Base-by-base conservation (phyloP, 176 grass and related monocot species). In the Ensete ventricosum region DNA sequence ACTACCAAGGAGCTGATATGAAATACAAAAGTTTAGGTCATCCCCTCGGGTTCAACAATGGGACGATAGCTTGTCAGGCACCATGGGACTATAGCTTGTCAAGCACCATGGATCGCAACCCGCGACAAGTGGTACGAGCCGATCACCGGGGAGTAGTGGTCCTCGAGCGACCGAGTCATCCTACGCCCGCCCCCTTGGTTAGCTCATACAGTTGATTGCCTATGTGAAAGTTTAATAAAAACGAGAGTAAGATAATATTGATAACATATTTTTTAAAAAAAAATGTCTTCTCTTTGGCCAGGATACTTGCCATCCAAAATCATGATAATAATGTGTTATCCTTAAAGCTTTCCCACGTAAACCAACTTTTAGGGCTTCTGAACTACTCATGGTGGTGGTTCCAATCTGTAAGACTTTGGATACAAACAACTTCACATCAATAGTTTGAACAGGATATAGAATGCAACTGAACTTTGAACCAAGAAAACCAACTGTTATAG, bases 311-410 rank as follows among this genome's bases (percentile, higher is more conserved):
- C 94, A 98, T 77, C 93, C 78, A 29, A 83, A 91, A 85, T 98
- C 94, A 78, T 72, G 67, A 66, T 91, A 98, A 78, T 89, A 85
- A 79, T 98, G 94, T 19, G 78, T 64, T 75, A 98, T 87, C 49
- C 73, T 79, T 81, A 98, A 91, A 75, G 94, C 90, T 83, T 93
- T 98, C 62, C 94, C 90, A 29, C 88, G 90, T 57, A 98, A 66
- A 72, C 90, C 90, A 82, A 90, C 94, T 80, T 89, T 89, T 64
- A 85, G 57, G 11, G 84, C 94, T 87, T 91, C 82, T 58, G 67
- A 63, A 53, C 76, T 91, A 67, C 86, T 89, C 88, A 98, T 85
- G 65, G 84, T 87, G 84, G 94, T 98, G 48, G 78, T 76, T 58
- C 94, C 90, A 76, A 98, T 90, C 88, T 98, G 77, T 76, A n/a